Evolutionary conservation across 805 yeast genomes (phyloP).

Genomic region (Candida mattraensis): DNA sequence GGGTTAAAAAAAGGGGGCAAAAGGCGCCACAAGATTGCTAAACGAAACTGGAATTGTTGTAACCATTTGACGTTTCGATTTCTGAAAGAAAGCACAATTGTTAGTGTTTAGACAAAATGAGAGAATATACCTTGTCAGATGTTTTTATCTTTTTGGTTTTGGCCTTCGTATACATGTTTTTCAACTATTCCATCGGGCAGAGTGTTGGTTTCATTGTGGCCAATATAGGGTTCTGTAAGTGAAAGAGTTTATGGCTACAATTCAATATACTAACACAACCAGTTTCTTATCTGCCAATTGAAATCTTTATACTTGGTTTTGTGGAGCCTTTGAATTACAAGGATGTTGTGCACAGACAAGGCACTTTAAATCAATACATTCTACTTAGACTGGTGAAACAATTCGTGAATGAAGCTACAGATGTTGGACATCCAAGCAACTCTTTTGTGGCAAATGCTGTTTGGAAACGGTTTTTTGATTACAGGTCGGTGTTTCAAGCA

Average conservation of each 20-base stretch:
- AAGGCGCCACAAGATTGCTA: too few relatives aligned
- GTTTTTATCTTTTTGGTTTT: constrained; percentile 25
- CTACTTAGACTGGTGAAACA: constrained; percentile 20
- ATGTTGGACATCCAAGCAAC: constrained; percentile 22
- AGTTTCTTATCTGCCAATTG: constrained; percentile 26
- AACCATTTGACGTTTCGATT: too few relatives aligned
- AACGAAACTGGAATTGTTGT: too few relatives aligned
- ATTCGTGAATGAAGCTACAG: constrained; percentile 19
- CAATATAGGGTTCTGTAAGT: constrained; percentile 24
- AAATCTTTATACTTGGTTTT: constrained; percentile 28
- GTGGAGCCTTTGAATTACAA: constrained; percentile 34
- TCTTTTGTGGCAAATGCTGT: constrained; percentile 32
- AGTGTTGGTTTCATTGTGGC: constrained; percentile 19
- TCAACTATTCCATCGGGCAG: constrained; percentile 24
- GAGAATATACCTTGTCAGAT: constrained; percentile 33
- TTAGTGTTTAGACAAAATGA: constrained; percentile 19
- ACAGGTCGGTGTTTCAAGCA: constrained; percentile 34
- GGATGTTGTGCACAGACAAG: constrained; percentile 29
- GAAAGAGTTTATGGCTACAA: constrained; percentile 1
- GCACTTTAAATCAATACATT: constrained; percentile 30
- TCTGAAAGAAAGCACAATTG: too few relatives aligned
- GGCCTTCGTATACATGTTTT: constrained; percentile 24
- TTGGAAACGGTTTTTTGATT: constrained; percentile 33
- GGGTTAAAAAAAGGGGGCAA: constrained; percentile 4
- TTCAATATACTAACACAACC: neutral